Evolutionary conservation across 1,139 yeast genomes (phyloP).

Genomic region (Diutina neorugosa): DNA sequence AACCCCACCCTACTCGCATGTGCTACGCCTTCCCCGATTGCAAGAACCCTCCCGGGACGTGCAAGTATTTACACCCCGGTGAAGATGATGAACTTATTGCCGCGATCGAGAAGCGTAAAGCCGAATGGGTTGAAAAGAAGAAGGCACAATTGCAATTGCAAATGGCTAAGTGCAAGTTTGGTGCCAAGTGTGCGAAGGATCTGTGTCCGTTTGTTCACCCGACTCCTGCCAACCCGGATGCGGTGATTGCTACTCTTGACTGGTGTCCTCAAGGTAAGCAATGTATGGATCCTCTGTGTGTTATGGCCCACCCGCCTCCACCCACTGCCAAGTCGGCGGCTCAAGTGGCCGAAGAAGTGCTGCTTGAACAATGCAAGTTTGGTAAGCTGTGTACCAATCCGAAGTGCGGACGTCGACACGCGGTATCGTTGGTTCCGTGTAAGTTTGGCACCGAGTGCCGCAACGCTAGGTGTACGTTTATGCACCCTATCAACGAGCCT

Average conservation of each 20-base stretch:
- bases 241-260: slow-evolving; percentile 51
- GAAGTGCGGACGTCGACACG: slow-evolving; percentile 77
- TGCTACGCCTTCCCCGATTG: slow-evolving; percentile 77
- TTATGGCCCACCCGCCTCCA: slow-evolving; percentile 70
- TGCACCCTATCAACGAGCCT: slow-evolving; percentile 67
- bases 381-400: slow-evolving; percentile 65
- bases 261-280: slow-evolving; percentile 69
- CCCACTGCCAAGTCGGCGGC: slow-evolving; percentile 24
- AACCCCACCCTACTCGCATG: slow-evolving; percentile 64
- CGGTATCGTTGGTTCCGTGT: slow-evolving; percentile 58
- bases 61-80: slow-evolving; percentile 73
- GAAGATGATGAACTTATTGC: slow-evolving; percentile 66
- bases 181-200: slow-evolving; percentile 61
- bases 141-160: slow-evolving; percentile 14
- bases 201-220: slow-evolving; percentile 86
- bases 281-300: slow-evolving; percentile 51
- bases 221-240: slow-evolving; percentile 69
- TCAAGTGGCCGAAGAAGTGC: slow-evolving; percentile 12
- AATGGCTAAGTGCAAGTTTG: slow-evolving; percentile 52
- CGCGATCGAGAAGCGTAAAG: slow-evolving; percentile 48
- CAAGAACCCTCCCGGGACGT: slow-evolving; percentile 69
- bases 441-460: slow-evolving; percentile 72
- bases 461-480: slow-evolving; percentile 69
- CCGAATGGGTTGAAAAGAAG: slow-evolving; percentile 31
- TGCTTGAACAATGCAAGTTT: slow-evolving; percentile 73